These are phyloP conservation scores for Stachybotrys chartarum DNA, from an alignment of 2,329 filamentous ascomycete genomes.

Conservation along the genomic window DNA sequence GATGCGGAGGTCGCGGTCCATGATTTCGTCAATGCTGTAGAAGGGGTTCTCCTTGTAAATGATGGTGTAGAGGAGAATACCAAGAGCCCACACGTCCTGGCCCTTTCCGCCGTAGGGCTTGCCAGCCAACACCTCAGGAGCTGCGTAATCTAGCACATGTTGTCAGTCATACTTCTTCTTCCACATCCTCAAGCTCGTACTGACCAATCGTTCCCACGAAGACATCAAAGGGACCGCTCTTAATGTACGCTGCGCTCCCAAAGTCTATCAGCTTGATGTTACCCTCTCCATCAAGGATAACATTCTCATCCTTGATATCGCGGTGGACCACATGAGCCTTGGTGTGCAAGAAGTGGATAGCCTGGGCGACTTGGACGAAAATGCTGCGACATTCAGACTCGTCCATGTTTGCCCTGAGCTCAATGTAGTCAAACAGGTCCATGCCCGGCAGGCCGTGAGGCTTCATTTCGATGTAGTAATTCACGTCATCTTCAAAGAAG, in stretches of 20 bases:
- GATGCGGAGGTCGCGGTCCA: constrained; percentile 89
- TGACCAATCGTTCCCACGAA: constrained; percentile 97
- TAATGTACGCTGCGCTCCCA: constrained; percentile 95
- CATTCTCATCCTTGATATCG: constrained; percentile 98
- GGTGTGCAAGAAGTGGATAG: constrained; percentile 84
- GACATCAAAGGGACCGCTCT: constrained; percentile 95
- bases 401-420: constrained; percentile 92
- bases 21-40: constrained; percentile 98
- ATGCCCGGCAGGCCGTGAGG: constrained; percentile 93
- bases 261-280: constrained; percentile 98
- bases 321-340: constrained; percentile 90
- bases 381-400: constrained; percentile 91
- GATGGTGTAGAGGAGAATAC: constrained; percentile 95
- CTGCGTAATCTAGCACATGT: constrained; percentile 77
- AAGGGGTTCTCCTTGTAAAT: constrained; percentile 99
- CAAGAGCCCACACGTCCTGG: constrained; percentile 96
- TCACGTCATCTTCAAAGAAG: constrained; percentile 73
- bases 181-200: constrained; percentile 18
- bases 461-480: constrained; percentile 98
- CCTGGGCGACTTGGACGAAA: constrained; percentile 85
- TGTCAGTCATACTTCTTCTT: neutral
- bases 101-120: constrained; percentile 90
- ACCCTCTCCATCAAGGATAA: constrained; percentile 90
- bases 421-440: constrained; percentile 99
- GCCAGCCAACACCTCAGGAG: constrained; percentile 92